These are phyloP conservation scores for Angophora floribunda DNA, from an alignment of 345 rosid species.

Conservation along the genomic window DNA sequence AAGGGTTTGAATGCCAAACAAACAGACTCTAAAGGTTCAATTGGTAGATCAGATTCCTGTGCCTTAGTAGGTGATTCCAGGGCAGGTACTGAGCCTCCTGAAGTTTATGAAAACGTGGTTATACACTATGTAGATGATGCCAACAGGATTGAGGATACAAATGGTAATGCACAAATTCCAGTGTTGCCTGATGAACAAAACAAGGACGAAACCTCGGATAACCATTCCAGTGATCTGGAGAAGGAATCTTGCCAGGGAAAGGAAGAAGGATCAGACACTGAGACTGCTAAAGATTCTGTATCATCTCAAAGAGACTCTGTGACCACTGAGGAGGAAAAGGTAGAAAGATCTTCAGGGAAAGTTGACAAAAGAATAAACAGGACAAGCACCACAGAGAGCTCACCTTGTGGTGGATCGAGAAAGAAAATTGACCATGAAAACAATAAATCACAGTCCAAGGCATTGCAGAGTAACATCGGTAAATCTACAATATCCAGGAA, in stretches of 20 bases:
- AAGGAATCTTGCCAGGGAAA: slow-evolving; percentile 23
- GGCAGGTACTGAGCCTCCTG: slow-evolving; percentile 42
- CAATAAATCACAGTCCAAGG: slow-evolving; percentile 9
- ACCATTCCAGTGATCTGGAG: slow-evolving; percentile 32
- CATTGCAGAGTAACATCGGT: slow-evolving; percentile 6
- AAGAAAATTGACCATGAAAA: slow-evolving; percentile 10
- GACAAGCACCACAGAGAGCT: slow-evolving; percentile 7
- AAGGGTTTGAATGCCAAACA: slow-evolving; percentile 28
- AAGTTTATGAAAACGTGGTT: slow-evolving; percentile 44
- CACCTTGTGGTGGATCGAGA: slow-evolving; percentile 8
- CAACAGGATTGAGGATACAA: slow-evolving; percentile 27
- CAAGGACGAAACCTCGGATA: slow-evolving; percentile 20
- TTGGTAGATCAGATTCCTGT: slow-evolving; percentile 24
- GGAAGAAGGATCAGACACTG: slow-evolving; percentile 49
- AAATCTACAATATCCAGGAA: slow-evolving; percentile 18
- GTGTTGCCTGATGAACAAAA: slow-evolving; percentile 1
- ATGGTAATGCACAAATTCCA: slow-evolving; percentile 15
- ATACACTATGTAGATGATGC: slow-evolving; percentile 58
- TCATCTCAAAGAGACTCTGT: slow-evolving; percentile 32
- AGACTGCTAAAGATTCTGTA: slow-evolving; percentile 38
- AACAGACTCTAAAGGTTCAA: slow-evolving; percentile 31
- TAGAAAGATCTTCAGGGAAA: slow-evolving; percentile 17
- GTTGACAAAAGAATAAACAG: neutral
- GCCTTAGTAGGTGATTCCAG: slow-evolving; percentile 45
- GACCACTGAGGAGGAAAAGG: slow-evolving; percentile 25